These are phyloP conservation scores for Xerocomellus chrysenteron DNA, from an alignment of 768 basidiomycete species.

Conservation along the genomic window DNA sequence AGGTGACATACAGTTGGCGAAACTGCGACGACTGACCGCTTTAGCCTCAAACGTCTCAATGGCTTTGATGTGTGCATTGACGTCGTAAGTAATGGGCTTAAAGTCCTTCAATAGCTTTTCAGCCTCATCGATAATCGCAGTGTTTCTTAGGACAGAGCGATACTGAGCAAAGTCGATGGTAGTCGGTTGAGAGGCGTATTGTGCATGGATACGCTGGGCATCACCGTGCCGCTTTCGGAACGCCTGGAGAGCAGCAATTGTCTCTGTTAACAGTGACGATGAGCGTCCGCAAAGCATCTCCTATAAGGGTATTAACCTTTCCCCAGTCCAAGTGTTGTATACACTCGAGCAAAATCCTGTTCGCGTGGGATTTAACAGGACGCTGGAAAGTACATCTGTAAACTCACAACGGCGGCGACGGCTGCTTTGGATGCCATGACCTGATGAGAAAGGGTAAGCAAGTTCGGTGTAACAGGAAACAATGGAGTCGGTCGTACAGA, in stretches of 20 bases:
- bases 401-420: constrained; percentile 60
- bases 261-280: constrained; percentile 53
- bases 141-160: constrained; percentile 89
- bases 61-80: constrained; percentile 83
- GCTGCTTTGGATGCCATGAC: constrained; percentile 73
- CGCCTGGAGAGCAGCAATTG: constrained; percentile 83
- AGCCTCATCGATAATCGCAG: constrained; percentile 85
- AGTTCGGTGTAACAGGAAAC: not conserved
- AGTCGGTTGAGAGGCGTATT: constrained; percentile 67
- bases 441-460: constrained; percentile 12
- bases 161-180: constrained; percentile 91
- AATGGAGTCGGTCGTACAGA: constrained; percentile 13
- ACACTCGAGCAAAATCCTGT: constrained; percentile 84
- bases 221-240: constrained; percentile 96
- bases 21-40: constrained; percentile 62
- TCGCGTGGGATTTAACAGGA: constrained; percentile 7
- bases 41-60: constrained; percentile 96
- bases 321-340: constrained; percentile 78
- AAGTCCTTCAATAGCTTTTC: constrained; percentile 87
- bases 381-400: not conserved
- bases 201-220: constrained; percentile 70
- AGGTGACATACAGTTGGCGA: constrained; percentile 1
- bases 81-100: constrained; percentile 95
- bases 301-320: constrained; percentile 53
- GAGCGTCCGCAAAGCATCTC: not conserved